Evolutionary conservation across 2,329 filamentous ascomycete genomes (phyloP).

Genomic region (Graphium sp.): DNA sequence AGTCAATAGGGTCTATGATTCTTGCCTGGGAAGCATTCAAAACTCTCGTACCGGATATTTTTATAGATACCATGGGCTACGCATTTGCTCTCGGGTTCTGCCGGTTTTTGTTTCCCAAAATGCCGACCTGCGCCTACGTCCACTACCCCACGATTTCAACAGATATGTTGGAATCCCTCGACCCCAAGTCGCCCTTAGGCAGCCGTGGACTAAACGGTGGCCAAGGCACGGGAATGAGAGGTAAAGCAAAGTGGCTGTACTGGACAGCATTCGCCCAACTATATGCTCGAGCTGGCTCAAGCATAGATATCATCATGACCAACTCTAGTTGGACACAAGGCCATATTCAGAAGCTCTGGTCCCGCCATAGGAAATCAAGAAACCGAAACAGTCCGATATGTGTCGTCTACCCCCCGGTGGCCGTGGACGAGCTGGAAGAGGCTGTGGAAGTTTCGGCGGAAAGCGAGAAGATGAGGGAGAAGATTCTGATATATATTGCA

Average conservation of each 20-base stretch:
- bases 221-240: slow-evolving; percentile 55
- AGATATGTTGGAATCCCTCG: slow-evolving; percentile 81
- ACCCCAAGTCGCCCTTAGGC: slow-evolving; percentile 40
- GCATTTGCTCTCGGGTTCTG: slow-evolving; percentile 74
- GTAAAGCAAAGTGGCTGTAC: slow-evolving; percentile 60
- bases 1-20: slow-evolving; percentile 75
- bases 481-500: slow-evolving; percentile 76
- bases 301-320: slow-evolving; percentile 89
- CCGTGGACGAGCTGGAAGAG: slow-evolving; percentile 66
- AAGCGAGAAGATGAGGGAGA: slow-evolving; percentile 54
- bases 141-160: slow-evolving; percentile 98
- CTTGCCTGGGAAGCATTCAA: slow-evolving; percentile 85
- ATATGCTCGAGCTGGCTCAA: slow-evolving; percentile 69
- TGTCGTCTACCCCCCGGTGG: slow-evolving; percentile 82
- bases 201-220: slow-evolving; percentile 68
- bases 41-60: slow-evolving; percentile 83
- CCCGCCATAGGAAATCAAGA: slow-evolving; percentile 29
- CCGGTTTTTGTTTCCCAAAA: slow-evolving; percentile 61
- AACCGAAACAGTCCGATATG: slow-evolving; percentile 36
- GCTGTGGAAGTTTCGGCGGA: slow-evolving; percentile 54
- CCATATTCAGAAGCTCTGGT: slow-evolving; percentile 73
- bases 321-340: slow-evolving; percentile 89
- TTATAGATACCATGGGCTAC: slow-evolving; percentile 97
- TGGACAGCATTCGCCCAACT: slow-evolving; percentile 73
- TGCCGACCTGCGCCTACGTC: slow-evolving; percentile 85